Evolutionary conservation across 1,284 basidiomycete genomes (phyloP).

Genomic region (Volvariella volvacea): DNA sequence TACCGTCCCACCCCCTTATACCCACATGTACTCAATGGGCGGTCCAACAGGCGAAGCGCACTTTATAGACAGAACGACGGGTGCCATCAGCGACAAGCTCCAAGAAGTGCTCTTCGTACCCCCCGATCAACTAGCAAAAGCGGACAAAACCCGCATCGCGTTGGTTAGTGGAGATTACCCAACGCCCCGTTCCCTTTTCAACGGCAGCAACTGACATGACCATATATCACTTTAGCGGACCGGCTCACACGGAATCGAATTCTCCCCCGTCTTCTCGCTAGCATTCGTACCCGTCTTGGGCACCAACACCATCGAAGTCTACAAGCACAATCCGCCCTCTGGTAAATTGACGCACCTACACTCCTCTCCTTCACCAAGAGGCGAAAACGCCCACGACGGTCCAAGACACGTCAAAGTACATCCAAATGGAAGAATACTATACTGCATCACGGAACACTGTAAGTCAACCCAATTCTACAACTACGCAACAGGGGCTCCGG

Average conservation of each 20-base stretch:
- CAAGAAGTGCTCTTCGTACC: constrained; percentile 40
- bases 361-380: constrained; percentile 31
- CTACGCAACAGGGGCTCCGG: too few relatives aligned
- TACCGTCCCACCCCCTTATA: constrained; percentile 35
- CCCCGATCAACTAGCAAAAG: constrained; percentile 27
- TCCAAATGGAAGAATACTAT: constrained; percentile 38
- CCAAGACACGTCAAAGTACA: constrained; percentile 43
- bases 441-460: constrained; percentile 45
- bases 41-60: constrained; percentile 44
- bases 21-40: constrained; percentile 38
- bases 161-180: constrained; percentile 28
- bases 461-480: constrained; percentile 11
- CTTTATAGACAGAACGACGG: constrained; percentile 21
- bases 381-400: constrained; percentile 29
- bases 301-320: constrained; percentile 38
- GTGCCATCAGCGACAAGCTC: constrained; percentile 31
- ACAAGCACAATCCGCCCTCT: constrained; percentile 22
- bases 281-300: constrained; percentile 44
- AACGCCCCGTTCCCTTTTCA: not conserved
- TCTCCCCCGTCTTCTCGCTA: constrained; percentile 25
- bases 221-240: constrained; percentile 36
- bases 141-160: constrained; percentile 41
- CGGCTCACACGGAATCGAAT: constrained; percentile 43
- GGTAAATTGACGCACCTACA: constrained; percentile 28
- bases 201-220: too few relatives aligned